These are phyloP conservation scores for Paxillus involutus DNA, from an alignment of 768 basidiomycete species.

Conservation along the genomic window DNA sequence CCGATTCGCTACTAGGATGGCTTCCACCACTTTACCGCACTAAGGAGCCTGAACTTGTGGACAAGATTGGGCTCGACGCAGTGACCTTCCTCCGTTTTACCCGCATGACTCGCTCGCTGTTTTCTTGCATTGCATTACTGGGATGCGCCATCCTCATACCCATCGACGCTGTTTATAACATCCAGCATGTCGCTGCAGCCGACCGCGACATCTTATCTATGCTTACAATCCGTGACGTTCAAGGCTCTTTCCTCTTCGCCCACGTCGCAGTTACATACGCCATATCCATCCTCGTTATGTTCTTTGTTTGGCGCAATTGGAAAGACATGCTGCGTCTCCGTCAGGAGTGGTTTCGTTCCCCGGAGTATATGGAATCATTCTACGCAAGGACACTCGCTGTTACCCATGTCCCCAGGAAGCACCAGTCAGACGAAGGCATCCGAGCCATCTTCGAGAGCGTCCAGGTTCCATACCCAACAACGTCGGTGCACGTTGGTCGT, in stretches of 20 bases:
- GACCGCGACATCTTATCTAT: constrained; percentile 68
- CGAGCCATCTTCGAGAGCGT: constrained; percentile 69
- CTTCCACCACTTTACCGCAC: constrained; percentile 80
- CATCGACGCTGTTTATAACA: constrained; percentile 83
- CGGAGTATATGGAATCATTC: constrained; percentile 86
- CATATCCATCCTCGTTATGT: constrained; percentile 73
- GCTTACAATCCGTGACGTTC: constrained; percentile 84
- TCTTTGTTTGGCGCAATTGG: constrained; percentile 76
- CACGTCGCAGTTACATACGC: constrained; percentile 84
- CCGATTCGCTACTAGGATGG: constrained; percentile 86
- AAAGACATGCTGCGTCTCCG: constrained; percentile 76
- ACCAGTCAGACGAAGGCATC: constrained; percentile 85
- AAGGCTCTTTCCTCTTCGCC: constrained; percentile 70
- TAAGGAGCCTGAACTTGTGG: constrained; percentile 86
- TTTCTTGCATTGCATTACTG: constrained; percentile 60
- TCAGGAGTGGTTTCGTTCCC: constrained; percentile 84
- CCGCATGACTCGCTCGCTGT: constrained; percentile 77
- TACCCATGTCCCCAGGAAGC: constrained; percentile 73
- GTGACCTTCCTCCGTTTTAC: constrained; percentile 91
- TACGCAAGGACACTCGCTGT: constrained; percentile 91
- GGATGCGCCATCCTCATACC: constrained; percentile 79
- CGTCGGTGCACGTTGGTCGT: constrained; percentile 86
- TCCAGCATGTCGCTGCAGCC: constrained; percentile 53
- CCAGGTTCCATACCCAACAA: constrained; percentile 86
- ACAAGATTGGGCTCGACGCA: constrained; percentile 90